Base-by-base conservation (phyloP, 1,284 basidiomycete genomes). In the Spongiforma sp. region DNA sequence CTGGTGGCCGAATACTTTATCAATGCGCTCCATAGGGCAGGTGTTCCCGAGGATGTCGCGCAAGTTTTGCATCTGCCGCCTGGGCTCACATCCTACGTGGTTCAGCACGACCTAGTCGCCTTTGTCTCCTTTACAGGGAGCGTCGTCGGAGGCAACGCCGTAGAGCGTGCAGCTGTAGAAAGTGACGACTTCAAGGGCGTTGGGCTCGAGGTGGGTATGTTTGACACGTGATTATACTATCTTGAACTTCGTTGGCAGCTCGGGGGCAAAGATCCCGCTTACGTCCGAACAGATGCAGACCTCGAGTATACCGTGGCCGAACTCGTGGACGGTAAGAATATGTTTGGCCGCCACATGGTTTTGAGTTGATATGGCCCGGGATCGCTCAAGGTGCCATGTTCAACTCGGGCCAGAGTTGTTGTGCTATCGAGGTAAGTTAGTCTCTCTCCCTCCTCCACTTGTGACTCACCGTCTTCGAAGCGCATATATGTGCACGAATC, bases 221-320 rank as follows among this genome's bases (percentile, higher is more conserved):
- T 43, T 15, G 30, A 33, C 17, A 11, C 28, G 17, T 53, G 12
- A 46, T 54, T 62, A n/a, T n/a, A 56, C 53, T 63, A 19, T 69
- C 60, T 33, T 54, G 19, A 5, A n/a, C n/a, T n/a, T 24, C 50
- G n/a, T 26, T 36, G 37, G 21, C 82, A 99, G 90, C 87, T 99
- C 21, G 96, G 96, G 7, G 96, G 96, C 2, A 98, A 98, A 78
- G 96, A 98, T 74, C 94, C 96, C 10, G 96, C 96, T 1, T 99
- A 98, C 72, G 95, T 98, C 10, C 84, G 95, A 34, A 79, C 85
- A 1, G 96, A 98, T 73, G 95, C 92, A 1, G 89, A 98, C 78
- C 74, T 97, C 7, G 86, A 88, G 37, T 98, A 93, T 75, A 92
- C 94, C 0, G 91, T 89, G 4, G 86, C 86, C 30, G 91, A 98